These are phyloP conservation scores for Eucalyptus lansdowneana DNA, from an alignment of 345 rosid genomes.

Conservation along the genomic window DNA sequence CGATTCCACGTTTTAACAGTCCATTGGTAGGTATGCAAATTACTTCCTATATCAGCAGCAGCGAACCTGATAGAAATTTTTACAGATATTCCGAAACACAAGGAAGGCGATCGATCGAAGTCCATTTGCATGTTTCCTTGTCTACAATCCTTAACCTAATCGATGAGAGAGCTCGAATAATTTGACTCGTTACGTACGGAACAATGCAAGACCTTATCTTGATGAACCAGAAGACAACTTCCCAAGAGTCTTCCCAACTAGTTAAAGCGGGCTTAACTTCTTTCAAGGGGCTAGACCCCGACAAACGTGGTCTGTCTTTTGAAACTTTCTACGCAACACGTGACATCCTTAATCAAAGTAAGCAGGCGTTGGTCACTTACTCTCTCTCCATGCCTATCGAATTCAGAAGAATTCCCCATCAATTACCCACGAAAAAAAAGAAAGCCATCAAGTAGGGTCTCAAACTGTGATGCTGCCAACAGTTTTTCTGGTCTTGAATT, in stretches of 20 bases:
- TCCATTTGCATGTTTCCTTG: neutral
- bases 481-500: neutral
- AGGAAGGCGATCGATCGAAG: neutral
- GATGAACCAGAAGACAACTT: neutral
- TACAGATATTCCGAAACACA: neutral
- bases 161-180: neutral
- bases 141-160: neutral
- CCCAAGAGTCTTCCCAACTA: neutral
- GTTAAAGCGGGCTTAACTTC: neutral
- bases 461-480: neutral
- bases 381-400: neutral
- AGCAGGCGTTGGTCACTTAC: neutral
- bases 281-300: neutral
- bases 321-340: neutral
- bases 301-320: neutral
- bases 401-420: neutral
- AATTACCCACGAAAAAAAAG: neutral
- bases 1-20: neutral
- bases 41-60: accelerated
- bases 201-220: neutral
- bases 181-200: neutral
- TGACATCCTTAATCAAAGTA: neutral
- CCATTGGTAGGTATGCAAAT: neutral
- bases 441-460: neutral
- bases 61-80: neutral